Base-by-base conservation (phyloP, 225 moss, liverwort and hornwort species). In the Asterella californica region DNA sequence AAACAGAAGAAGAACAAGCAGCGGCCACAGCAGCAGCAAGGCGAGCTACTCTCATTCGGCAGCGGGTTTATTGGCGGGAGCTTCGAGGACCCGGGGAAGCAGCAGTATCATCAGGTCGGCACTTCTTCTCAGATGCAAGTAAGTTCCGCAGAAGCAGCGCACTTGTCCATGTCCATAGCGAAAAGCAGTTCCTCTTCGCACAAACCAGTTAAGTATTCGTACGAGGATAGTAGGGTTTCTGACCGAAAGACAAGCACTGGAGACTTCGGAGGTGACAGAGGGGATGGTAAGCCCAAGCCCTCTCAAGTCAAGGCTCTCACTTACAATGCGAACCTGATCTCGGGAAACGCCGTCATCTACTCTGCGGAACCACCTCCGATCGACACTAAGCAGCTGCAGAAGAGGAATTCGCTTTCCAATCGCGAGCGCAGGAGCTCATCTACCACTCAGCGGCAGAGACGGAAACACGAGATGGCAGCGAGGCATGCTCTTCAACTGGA, bases 261-360 rank as follows among this genome's bases (percentile, higher is more conserved):
- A 21, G 0, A 19, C 17, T 42, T 49, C 21, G 5, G 57, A 42
- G 11, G 14, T 10, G 11, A 27, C 36, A 15, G 36, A 36, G 24
- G 53, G 1, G 74, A 75, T 75, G 15, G 53, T 52, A 53, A 75
- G 22, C 18, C 55, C 55, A 84, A 69, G 24, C 32, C 19, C 15
- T 52, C 63, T 2, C 38, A 76, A 19, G 82, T 14, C 46, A 79
- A 36, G 69, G 5, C 27, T 42, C 62, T 21, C 6, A 47, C 60
- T 0, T 71, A 75, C 80, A 83, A 79, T 75, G 74, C 78, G 53
- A 10, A 30, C 10, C 75, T 70, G 14, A 75, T 83, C 49, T 25
- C 57, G 1, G 69, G 83, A n/a, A 86, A 85, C 71, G 62, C 85
- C 15, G 79, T 82, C 60, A 62, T 82, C 53, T 85, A 85, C 81